A percentile compares a stretch with the other conserved stretches of the same genome.
Evolutionary conservation across 1,284 basidiomycete genomes (phyloP).

Genomic region (Volvariella surrecta): DNA sequence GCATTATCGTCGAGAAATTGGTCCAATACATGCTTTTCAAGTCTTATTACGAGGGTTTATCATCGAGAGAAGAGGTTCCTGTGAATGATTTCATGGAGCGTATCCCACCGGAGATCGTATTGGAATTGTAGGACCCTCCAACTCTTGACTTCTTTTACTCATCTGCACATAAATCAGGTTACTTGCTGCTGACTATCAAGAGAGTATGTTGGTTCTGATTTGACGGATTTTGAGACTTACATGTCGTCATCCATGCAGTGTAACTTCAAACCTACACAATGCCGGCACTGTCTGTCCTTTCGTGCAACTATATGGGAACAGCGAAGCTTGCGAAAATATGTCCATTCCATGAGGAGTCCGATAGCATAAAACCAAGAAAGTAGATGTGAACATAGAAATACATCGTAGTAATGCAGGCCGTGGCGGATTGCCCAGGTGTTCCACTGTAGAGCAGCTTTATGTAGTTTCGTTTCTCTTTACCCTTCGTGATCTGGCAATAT

Average conservation of each 20-base stretch:
- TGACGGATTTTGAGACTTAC: no score
- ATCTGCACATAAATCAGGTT: conserved; percentile 31
- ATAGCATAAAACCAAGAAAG: no score
- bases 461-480: conserved; percentile 62
- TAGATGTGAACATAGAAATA: no score
- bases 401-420: no score
- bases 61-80: conserved; percentile 63
- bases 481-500: conserved; percentile 44
- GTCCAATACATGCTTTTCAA: conserved; percentile 80
- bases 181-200: conserved; percentile 67
- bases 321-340: no score
- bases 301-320: no score
- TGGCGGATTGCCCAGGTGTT: not conserved
- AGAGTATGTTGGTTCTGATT: conserved; percentile 40
- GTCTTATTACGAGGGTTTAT: conserved; percentile 51
- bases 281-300: no score
- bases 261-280: no score
- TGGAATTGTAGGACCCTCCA: conserved; percentile 64
- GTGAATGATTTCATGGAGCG: conserved; percentile 65
- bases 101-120: conserved; percentile 70
- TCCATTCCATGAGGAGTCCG: no score
- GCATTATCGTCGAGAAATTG: conserved; percentile 72
- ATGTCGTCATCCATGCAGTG: no score
- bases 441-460: conserved; percentile 19
- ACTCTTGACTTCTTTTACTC: conserved; percentile 4